These are phyloP conservation scores for Suillus decipiens DNA, from an alignment of 768 basidiomycete genomes.

Conservation along the genomic window DNA sequence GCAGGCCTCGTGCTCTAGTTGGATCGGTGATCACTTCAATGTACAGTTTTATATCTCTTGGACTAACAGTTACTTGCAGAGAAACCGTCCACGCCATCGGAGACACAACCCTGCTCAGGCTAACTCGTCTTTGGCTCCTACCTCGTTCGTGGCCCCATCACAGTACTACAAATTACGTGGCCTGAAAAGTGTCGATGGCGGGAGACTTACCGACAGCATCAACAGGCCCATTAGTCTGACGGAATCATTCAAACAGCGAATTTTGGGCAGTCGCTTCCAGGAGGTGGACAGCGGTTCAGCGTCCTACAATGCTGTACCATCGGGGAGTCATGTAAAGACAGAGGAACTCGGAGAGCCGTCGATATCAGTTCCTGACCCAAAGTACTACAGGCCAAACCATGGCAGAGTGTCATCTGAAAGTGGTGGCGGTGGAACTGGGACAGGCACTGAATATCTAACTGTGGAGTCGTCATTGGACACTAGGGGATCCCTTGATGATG, in stretches of 20 bases:
- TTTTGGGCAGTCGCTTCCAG: constrained; percentile 70
- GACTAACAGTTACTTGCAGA: constrained; percentile 16
- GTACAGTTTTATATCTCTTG: background rate
- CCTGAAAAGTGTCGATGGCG: constrained; percentile 60
- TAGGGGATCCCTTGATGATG: constrained; percentile 32
- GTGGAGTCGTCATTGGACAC: constrained; percentile 18
- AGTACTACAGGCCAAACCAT: constrained; percentile 58
- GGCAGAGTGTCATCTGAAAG: constrained; percentile 14
- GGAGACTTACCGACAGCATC: constrained; percentile 50
- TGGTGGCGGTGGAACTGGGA: constrained; percentile 9
- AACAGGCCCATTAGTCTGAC: constrained; percentile 48
- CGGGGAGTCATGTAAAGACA: constrained; percentile 58
- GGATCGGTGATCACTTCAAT: constrained; percentile 23
- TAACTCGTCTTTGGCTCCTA: constrained; percentile 69
- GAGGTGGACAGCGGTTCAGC: constrained; percentile 67
- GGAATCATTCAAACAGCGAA: constrained; percentile 61
- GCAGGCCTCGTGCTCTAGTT: constrained; percentile 61
- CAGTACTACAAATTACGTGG: constrained; percentile 75
- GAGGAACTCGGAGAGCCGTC: constrained; percentile 54
- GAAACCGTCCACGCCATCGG: constrained; percentile 42
- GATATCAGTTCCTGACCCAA: constrained; percentile 37
- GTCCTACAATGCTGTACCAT: constrained; percentile 57
- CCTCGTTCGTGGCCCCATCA: constrained; percentile 78
- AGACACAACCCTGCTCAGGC: constrained; percentile 62
- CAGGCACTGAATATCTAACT: constrained; percentile 14